These are phyloP conservation scores for Bonia amplexicaulis DNA, from an alignment of 176 grass and related monocot species.

Conservation along the genomic window DNA sequence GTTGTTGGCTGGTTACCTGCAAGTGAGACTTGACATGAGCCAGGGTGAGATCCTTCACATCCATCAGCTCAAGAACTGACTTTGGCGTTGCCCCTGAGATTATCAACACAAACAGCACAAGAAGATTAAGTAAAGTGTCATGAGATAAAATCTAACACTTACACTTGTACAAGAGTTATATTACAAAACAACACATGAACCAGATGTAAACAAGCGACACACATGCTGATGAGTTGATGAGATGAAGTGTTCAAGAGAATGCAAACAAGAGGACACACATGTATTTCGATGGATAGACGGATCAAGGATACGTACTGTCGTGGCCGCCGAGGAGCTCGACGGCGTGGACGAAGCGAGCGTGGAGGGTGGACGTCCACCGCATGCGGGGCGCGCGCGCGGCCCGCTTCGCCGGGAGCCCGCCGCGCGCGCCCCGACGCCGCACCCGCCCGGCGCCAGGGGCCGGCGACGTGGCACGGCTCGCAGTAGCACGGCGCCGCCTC, in stretches of 20 bases:
- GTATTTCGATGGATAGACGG: neutral
- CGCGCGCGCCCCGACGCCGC: conserved; percentile 12
- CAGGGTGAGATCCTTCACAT: conserved; percentile 78
- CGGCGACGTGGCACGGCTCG: conserved; percentile 32
- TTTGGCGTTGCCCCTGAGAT: conserved; percentile 64
- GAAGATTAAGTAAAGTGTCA: neutral
- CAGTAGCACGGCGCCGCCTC: conserved; percentile 34
- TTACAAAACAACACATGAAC: neutral
- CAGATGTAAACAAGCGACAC: neutral
- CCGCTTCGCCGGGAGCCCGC: conserved; percentile 46
- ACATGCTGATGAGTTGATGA: neutral
- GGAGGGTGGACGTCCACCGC: conserved; percentile 87
- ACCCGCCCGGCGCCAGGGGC: conserved; percentile 24
- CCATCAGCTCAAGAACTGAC: conserved; percentile 81
- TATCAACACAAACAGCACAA: neutral
- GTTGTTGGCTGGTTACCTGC: conserved; percentile 35
- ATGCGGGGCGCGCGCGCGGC: conserved; percentile 66
- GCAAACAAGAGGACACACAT: neutral
- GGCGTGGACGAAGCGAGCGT: conserved; percentile 82
- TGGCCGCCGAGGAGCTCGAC: conserved; percentile 90
- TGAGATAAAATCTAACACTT: neutral
- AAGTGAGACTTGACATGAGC: conserved; percentile 85
- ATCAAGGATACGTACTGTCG: conserved; percentile 51
- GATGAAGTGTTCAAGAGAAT: neutral
- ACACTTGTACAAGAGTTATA: neutral